Evolutionary conservation across 306 rosid genomes (phyloP), one percentile per base, ranked within the genome.

Genomic region (Lathyrus oleraceus): DNA sequence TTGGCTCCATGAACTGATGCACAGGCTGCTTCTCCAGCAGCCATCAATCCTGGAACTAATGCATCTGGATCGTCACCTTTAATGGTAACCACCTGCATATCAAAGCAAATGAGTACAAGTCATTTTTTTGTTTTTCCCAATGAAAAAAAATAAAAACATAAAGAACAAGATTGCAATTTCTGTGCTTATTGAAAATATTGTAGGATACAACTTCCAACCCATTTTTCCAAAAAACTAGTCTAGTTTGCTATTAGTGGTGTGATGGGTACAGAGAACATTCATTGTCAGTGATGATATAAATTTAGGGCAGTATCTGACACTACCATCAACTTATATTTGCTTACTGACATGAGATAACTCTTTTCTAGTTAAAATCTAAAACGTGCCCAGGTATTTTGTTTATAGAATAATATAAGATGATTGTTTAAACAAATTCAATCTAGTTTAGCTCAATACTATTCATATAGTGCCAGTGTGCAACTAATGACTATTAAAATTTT

Each of bases 1-100:
- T 91, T 91, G 71, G 97, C 88, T 25, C 97, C 97, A 52, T 91
- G 97, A 72, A 91, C 97, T 1, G 97, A 89, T 42, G 97, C 97
- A 81, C 97, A 91, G 15, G 96, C 97, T 52, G 96, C 81, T 83
- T 91, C 97, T 30, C 97, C 97, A 73, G 97, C 97, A 62, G 97
- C 97, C 97, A 91, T 77, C 62, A 91, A 77, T 39, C 97, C 97
- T 72, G 94, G 96, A 72, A 91, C 54, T 58, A 82, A 67, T 27
- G 84, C 70, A 83, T 91, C 97, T 40, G 91, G 90, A 81, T 91
- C 28, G 38, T 91, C 63, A 61, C 94, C 96, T 83, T 84, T 81
- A 69, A 85, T 82, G 16, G 88, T 83, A 81, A 89, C 87, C 6
- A 85, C 97, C 97, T 91, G 82, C 20, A 45, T 53, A 48, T 68